Base-by-base conservation (phyloP, 495 filamentous ascomycete species). In the Lichina pygmaea region DNA sequence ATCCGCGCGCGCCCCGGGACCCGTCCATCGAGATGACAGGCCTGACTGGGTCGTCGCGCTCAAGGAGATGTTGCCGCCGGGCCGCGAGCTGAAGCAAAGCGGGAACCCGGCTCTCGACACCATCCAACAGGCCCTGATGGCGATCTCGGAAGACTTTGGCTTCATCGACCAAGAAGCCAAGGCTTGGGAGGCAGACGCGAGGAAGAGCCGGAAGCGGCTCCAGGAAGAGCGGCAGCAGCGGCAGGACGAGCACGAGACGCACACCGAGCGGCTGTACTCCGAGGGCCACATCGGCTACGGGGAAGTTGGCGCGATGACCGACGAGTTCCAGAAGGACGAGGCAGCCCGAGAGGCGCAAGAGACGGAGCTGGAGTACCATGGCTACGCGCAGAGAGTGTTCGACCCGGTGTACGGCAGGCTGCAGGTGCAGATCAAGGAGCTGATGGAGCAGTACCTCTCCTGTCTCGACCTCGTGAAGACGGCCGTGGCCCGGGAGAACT, bases 231-330 rank as follows among this genome's bases (percentile, higher is more conserved):
- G 71, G 6, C 57, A 58, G 39, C 48, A 46, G 44, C 64, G 72
- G 34, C 70, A 72, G 53, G 64, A 70, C 41, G 62, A 71, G 49
- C 68, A 67, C 4, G 71, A 72, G 44, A 57, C 52, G 33, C 60
- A 63, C 40, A 70, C 70, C 30, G 68, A 75, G 50, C 57, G 57
- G 8, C 58, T 75, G 13, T 76, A 72, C 57, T 67, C 73, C 49
- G 63, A 61, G 38, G 68, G 73, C 47, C 64, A 69, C 44, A 75
- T 76, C 47, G 67, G 67, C 2, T 75, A 76, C 54, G 70, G 66
- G 16, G 72, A 76, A 49, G 74, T 76, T 46, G 63, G 65, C 39
- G 60, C 61, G 15, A 58, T 75, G n/a, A 71, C 75, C 50, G 65
- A 70, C 46, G 68, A 73, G 33, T 75, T 73, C 51, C 66, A 71